Evolutionary conservation across 1,284 basidiomycete species (phyloP), one percentile per base, ranked within the genome.

Genomic region (Rhodotorula sp.): DNA sequence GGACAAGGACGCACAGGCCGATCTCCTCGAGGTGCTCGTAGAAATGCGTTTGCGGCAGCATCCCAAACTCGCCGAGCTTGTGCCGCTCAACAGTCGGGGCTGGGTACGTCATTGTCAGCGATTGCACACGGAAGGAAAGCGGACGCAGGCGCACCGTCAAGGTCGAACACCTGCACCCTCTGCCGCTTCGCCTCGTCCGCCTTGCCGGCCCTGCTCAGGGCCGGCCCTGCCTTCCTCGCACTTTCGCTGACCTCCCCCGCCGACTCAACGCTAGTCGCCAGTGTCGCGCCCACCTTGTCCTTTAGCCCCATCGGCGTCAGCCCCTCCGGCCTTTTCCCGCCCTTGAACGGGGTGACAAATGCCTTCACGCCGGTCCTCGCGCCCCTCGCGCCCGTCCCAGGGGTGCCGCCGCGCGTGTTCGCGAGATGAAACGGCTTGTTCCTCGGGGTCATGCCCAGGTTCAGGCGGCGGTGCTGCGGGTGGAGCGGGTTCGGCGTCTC

Each of bases 301-400:
- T 64, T 64, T 29, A 74, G 15, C 1, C 72, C 75, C 61, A 61
- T 56, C 19, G 72, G 72, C 32, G 76, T 75, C 25, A 77, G 29
- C 6, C 71, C 71, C 5, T 66, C 66, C 0, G 78, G 78, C 29
- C 73, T 41, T 25, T 67, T 63, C 27, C 78, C 78, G 36, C 69
- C 69, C 55, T 76, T 76, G 71, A 79, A 79, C 27, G 78, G 78
- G 46, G 78, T 75, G 51, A 62, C 69, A 64, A 79, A 79, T 44
- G 66, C 75, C 32, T 65, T 62, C n/a, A 36, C 59, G n/a, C 51
- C 55, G 22, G n/a, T 51, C 25, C 27, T 62, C 21, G 51, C 34
- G 6, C 50, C 58, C 15, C 41, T 59, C 27, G 48, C 62, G 6
- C 34, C 55, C 1, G 25, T 32, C 13, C 32, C 34, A 8, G 65